A percentile compares a stretch with the other conserved stretches of the same genome.
phyloP scores from a whole-genome alignment of 176 grass and related monocot species.

The Oryza longistaminata region DNA sequence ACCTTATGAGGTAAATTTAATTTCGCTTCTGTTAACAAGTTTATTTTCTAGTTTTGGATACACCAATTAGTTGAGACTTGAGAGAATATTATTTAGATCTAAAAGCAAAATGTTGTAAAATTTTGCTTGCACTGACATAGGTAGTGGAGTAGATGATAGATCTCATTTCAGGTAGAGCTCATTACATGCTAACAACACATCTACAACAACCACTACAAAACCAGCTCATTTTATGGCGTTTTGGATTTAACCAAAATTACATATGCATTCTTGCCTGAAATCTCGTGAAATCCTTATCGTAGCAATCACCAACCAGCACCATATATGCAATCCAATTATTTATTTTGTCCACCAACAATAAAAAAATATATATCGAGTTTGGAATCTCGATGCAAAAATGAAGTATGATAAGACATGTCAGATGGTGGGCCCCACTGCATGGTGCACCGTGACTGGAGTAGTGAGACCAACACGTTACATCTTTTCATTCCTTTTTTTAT shows the following conservation, averaged over 20 bases:
- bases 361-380: not conserved
- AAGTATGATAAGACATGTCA: not conserved
- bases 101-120: not conserved
- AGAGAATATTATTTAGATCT: not conserved
- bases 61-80: not conserved
- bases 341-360: not conserved
- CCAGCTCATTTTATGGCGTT: not conserved
- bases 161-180: not conserved
- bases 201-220: not conserved
- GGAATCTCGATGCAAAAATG: not conserved
- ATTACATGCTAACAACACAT: not conserved
- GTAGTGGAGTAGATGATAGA: not conserved
- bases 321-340: not conserved
- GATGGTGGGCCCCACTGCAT: not conserved
- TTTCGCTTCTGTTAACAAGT: not conserved
- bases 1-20: not conserved
- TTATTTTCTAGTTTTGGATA: not conserved
- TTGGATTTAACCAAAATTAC: not conserved
- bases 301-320: not conserved
- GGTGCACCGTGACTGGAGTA: not conserved
- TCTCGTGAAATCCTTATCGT: not conserved
- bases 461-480: not conserved
- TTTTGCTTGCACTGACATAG: not conserved
- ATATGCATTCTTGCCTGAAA: not conserved
- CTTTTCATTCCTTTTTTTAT: not conserved